Percentiles rank a stretch among this genome's conserved stretches.
phyloP scores from a whole-genome alignment of 306 rosid species.

The Amphicarpaea edgeworthii region DNA sequence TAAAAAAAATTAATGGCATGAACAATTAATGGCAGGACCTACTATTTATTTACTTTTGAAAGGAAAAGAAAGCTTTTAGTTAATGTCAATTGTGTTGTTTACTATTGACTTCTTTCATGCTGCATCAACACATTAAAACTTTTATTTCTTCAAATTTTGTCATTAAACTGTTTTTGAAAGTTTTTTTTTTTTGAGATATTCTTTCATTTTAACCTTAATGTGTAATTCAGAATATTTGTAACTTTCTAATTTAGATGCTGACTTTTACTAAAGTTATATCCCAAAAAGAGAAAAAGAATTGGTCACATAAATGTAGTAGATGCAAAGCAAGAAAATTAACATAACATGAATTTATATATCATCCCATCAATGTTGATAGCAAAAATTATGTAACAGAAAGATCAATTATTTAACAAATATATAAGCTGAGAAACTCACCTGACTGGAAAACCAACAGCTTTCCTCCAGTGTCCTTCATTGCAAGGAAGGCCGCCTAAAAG shows the following conservation, averaged over 20 bases:
- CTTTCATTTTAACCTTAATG: background rate
- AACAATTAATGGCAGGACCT: background rate
- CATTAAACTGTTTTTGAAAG: conserved; percentile 32
- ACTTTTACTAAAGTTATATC: conserved; percentile 17
- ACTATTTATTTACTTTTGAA: background rate
- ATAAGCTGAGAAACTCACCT: conserved; percentile 65
- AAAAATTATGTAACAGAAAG: conserved; percentile 24
- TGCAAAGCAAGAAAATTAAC: background rate
- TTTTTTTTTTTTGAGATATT: background rate
- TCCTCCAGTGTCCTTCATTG: conserved; percentile 94
- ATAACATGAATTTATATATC: background rate
- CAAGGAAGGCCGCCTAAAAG: conserved; percentile 90
- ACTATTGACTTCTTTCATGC: conserved; percentile 1
- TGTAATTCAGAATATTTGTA: conserved; percentile 19
- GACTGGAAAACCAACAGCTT: conserved; percentile 95
- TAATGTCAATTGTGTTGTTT: conserved; percentile 16
- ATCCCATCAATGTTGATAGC: conserved; percentile 14
- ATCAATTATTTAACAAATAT: conserved; percentile 5
- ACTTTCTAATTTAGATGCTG: conserved; percentile 12
- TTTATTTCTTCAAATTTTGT: conserved; percentile 14
- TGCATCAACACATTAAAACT: background rate
- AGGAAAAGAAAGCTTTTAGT: conserved; percentile 5
- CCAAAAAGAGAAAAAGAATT: conserved; percentile 8
- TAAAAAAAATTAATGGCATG: background rate
- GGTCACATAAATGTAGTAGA: conserved; percentile 15